Evolutionary conservation across 31 red algal species (phyloP).

Genomic region (Asparagopsis taxiformis): DNA sequence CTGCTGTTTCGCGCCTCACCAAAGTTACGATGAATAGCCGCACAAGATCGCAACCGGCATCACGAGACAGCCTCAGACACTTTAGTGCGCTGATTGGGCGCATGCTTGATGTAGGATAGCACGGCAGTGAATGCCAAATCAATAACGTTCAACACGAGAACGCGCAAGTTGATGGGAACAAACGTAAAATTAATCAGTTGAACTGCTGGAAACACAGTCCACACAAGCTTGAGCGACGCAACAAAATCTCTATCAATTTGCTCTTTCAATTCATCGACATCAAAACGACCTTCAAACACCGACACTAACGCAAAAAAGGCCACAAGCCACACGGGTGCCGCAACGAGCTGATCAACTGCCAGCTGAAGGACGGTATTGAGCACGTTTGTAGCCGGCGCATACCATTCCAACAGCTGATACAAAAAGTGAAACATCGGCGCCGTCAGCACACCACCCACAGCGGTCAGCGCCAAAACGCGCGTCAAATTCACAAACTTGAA

Average conservation of each 20-base stretch:
- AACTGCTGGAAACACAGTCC: conserved; percentile 53
- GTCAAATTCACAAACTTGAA: not conserved
- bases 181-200: conserved; percentile 45
- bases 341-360: conserved; percentile 39
- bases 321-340: conserved; percentile 42
- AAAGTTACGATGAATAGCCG: conserved; percentile 3
- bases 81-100: not conserved
- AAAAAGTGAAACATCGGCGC: conserved; percentile 56
- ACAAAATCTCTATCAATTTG: conserved; percentile 22
- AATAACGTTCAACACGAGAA: conserved; percentile 44
- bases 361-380: conserved; percentile 39
- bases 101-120: conserved; percentile 42
- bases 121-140: conserved; percentile 43
- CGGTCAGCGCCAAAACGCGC: conserved; percentile 36
- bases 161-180: conserved; percentile 32
- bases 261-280: not conserved
- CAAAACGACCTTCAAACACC: not conserved
- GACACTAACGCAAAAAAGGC: conserved; percentile 23
- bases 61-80: too few relatives aligned
- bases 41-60: too few relatives aligned
- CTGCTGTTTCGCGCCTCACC: conserved; percentile 3
- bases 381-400: conserved; percentile 7
- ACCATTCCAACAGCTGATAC: conserved; percentile 30
- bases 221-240: conserved; percentile 39
- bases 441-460: conserved; percentile 19